Evolutionary conservation across 148 eudicot genomes (phyloP).

Genomic region (Nepenthes mirabilis): DNA sequence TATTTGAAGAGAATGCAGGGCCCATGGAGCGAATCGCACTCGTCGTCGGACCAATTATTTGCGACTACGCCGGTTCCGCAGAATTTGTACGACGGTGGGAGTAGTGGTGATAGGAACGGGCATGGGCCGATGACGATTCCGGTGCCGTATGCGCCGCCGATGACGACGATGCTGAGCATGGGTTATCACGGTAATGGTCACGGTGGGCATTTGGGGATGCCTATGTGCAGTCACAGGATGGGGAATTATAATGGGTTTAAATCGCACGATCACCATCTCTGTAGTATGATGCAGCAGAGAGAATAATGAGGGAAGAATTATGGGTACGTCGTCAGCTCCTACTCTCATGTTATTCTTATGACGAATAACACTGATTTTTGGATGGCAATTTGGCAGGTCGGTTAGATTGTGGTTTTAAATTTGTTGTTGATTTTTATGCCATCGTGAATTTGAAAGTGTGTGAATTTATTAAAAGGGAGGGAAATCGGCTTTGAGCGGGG

Average conservation of each 20-base stretch:
- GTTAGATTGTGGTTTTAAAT: too few relatives aligned
- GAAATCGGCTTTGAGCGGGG: too few relatives aligned
- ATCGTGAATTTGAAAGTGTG: too few relatives aligned
- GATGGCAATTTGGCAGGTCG: too few relatives aligned
- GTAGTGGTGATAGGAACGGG: not conserved
- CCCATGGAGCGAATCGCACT: too few relatives aligned
- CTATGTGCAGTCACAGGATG: constrained; percentile 4
- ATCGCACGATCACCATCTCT: constrained; percentile 7
- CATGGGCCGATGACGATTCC: constrained; percentile 2
- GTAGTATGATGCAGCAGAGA: constrained; percentile 27
- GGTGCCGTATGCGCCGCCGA: constrained; percentile 4
- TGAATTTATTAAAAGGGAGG: too few relatives aligned
- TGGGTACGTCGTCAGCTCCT: constrained; percentile 4
- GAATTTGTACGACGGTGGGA: constrained; percentile 1
- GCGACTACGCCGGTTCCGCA: constrained; percentile 6
- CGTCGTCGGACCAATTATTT: constrained; percentile 5
- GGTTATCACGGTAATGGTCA: not conserved
- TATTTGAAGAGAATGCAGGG: constrained; percentile 25
- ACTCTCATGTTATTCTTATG: constrained; percentile 17
- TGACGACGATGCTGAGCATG: constrained; percentile 18
- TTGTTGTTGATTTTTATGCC: too few relatives aligned
- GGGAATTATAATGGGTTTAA: constrained; percentile 22
- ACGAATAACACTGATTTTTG: constrained; percentile 8
- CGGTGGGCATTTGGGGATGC: constrained; percentile 4
- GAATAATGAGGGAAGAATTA: constrained; percentile 28